A percentile compares a stretch with the other conserved stretches of the same genome.
phyloP scores from a whole-genome alignment of 805 yeast species.

The Pichia nakasei region DNA sequence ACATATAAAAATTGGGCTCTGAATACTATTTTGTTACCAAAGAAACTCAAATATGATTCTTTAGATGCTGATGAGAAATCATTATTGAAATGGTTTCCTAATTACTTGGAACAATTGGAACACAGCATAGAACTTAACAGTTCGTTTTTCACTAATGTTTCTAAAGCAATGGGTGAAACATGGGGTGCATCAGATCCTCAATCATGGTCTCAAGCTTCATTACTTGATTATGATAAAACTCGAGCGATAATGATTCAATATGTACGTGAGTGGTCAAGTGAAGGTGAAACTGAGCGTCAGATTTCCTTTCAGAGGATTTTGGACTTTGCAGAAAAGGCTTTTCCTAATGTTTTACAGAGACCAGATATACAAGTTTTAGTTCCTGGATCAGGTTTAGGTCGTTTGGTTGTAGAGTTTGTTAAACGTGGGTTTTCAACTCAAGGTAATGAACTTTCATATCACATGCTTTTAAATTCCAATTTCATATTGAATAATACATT shows the following conservation, averaged over 20 bases:
- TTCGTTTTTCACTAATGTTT: slow-evolving; percentile 34
- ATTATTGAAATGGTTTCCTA: slow-evolving; percentile 42
- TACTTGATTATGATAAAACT: slow-evolving; percentile 47
- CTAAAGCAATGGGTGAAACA: slow-evolving; percentile 32
- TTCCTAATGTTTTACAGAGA: slow-evolving; percentile 31
- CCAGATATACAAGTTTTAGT: slow-evolving; percentile 37
- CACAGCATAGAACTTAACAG: slow-evolving; percentile 38
- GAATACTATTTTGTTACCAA: slow-evolving; percentile 25
- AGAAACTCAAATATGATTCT: slow-evolving; percentile 26
- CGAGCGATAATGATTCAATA: slow-evolving; percentile 46
- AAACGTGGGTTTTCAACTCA: slow-evolving; percentile 49
- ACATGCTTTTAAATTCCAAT: slow-evolving; percentile 51
- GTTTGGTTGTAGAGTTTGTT: slow-evolving; percentile 49
- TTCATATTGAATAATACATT: slow-evolving; percentile 42
- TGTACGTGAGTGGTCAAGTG: slow-evolving; percentile 54
- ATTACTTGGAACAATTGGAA: slow-evolving; percentile 32
- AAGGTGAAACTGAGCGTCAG: slow-evolving; percentile 40
- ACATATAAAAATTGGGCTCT: slow-evolving; percentile 30
- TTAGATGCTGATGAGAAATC: slow-evolving; percentile 33
- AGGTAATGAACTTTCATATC: slow-evolving; percentile 60
- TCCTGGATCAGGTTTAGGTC: slow-evolving; percentile 60
- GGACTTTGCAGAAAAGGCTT: slow-evolving; percentile 26
- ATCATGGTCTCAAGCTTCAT: slow-evolving; percentile 35
- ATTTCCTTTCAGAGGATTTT: slow-evolving; percentile 32
- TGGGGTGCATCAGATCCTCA: slow-evolving; percentile 40